These are phyloP conservation scores for Alternaria sp. DNA, from an alignment of 2,329 filamentous ascomycete species.

Conservation along the genomic window DNA sequence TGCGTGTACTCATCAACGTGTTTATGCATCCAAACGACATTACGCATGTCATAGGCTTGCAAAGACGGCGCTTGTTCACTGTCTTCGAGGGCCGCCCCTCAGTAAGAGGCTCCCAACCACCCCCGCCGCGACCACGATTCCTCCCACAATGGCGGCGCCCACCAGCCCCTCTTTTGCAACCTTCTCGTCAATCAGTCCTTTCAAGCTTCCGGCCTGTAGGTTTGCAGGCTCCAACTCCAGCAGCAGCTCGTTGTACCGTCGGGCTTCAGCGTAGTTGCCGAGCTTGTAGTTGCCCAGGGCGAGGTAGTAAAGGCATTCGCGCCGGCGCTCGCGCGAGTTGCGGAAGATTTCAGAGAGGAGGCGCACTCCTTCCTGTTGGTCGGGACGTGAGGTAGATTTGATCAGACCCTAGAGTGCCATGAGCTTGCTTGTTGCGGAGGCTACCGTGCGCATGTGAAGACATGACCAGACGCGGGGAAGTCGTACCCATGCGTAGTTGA, in stretches of 20 bases:
- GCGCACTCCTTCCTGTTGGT: conserved; percentile 94
- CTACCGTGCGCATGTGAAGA: conserved; percentile 4
- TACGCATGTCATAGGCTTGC: neutral
- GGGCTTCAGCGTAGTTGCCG: conserved; percentile 93
- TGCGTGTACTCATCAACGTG: conserved; percentile 26
- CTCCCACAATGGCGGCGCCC: conserved; percentile 93
- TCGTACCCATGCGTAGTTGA: conserved; percentile 98
- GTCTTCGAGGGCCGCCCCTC: conserved; percentile 71
- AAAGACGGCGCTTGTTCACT: conserved; percentile 36
- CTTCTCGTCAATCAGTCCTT: conserved; percentile 90
- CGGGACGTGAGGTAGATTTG: conserved; percentile 82
- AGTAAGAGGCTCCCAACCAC: conserved; percentile 88
- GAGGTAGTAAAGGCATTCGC: conserved; percentile 98
- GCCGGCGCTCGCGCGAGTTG: conserved; percentile 86
- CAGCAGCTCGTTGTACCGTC: conserved; percentile 91
- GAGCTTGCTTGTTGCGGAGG: conserved; percentile 14
- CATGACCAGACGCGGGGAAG: conserved; percentile 9
- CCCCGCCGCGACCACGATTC: conserved; percentile 91
- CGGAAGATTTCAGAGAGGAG: conserved; percentile 97
- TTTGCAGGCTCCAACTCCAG: conserved; percentile 91
- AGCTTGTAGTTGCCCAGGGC: conserved; percentile 98
- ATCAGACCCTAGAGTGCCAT: conserved; percentile 76
- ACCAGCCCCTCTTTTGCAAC: conserved; percentile 93
- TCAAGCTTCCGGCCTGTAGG: conserved; percentile 86
- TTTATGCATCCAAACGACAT: neutral